Base-by-base conservation (phyloP, 192 early-diverging fungal species). In the Linderina pennispora region DNA sequence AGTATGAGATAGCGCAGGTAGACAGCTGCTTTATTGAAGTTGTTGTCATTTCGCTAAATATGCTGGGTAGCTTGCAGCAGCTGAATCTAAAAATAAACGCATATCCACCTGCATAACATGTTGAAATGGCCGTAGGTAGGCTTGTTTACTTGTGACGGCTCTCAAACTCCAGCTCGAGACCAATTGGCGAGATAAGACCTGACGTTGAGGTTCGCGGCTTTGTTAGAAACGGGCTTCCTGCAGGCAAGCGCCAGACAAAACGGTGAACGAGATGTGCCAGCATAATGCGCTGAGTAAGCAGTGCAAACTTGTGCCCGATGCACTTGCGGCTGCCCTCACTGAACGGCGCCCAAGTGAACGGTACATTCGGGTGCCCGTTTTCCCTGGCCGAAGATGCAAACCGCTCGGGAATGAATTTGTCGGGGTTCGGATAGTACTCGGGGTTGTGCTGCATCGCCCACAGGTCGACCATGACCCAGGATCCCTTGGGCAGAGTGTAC, bases 251-350 rank as follows among this genome's bases (percentile, higher is more conserved):
- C 69, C 69, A 73, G 16, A 21, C 35, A 24, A 73, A 74, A 39
- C 71, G 58, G 33, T 55, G 55, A 3, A 74, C 50, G 7, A 84
- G 44, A 64, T 78, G 65, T 14, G 74, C 60, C 18, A 82, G 48
- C 22, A 76, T 34, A 16, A 84, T 64, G 36, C 75, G 74, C 67
- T 82, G 79, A 31, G 77, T 78, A 18, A 77, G 57, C 35, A 84
- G 56, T 2, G 70, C 67, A 47, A 84, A 82, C 43, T 78, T 75
- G 62, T 62, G 48, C 10, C 80, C 80, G 26, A 81, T 61, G 50
- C 82, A 83, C 40, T 74, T 60, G 26, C 75, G 75, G 23, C 55
- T 48, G 18, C 79, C 81, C 34, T 55, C 65, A 53, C 75, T 66
- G 45, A 83, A 83, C 15, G 81, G 72, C 7, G 74, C 50, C 75